Conservation (phyloP, 345 rosid genomes). For the Rubroshorea leprosula region DNA sequence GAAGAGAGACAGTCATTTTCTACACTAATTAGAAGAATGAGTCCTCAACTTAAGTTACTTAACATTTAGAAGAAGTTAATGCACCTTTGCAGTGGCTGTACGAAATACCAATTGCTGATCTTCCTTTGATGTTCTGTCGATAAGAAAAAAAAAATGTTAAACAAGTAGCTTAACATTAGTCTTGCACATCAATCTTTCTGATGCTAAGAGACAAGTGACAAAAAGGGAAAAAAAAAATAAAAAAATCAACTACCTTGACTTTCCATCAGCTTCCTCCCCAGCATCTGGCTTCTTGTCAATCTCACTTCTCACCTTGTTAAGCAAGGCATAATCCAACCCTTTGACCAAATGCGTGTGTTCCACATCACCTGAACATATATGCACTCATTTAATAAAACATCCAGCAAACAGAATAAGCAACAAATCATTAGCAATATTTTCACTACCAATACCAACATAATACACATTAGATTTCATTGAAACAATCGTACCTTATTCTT, state of each 20-base stretch:
- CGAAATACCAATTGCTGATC: constrained; percentile 78
- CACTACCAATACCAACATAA: background rate
- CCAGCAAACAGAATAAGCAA: background rate
- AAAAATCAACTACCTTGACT: constrained; percentile 47
- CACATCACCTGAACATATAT: constrained; percentile 60
- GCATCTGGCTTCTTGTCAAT: constrained; percentile 82
- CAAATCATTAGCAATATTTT: background rate
- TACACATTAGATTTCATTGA: background rate
- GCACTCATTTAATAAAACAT: constrained; percentile 8
- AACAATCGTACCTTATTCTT: background rate
- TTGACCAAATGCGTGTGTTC: constrained; percentile 98
- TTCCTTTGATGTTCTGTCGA: constrained; percentile 56
- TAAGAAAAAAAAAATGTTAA: background rate
- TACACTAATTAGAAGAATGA: constrained; percentile 4
- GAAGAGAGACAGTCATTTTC: constrained; percentile 13
- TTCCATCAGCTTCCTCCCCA: constrained; percentile 55
- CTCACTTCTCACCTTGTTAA: constrained; percentile 90
- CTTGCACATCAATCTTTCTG: too few relatives aligned
- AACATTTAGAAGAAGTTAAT: constrained; percentile 3
- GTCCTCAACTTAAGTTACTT: background rate
- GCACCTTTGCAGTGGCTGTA: constrained; percentile 80
- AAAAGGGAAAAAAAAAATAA: background rate
- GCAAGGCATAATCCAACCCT: constrained; percentile 89
- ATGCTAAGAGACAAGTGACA: too few relatives aligned
- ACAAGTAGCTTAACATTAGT: too few relatives aligned